Percentiles rank a stretch among this genome's conserved stretches.
These are phyloP conservation scores for Ascochyta clinopodiicola DNA, from an alignment of 2,329 filamentous ascomycete genomes.

Conservation along the genomic window DNA sequence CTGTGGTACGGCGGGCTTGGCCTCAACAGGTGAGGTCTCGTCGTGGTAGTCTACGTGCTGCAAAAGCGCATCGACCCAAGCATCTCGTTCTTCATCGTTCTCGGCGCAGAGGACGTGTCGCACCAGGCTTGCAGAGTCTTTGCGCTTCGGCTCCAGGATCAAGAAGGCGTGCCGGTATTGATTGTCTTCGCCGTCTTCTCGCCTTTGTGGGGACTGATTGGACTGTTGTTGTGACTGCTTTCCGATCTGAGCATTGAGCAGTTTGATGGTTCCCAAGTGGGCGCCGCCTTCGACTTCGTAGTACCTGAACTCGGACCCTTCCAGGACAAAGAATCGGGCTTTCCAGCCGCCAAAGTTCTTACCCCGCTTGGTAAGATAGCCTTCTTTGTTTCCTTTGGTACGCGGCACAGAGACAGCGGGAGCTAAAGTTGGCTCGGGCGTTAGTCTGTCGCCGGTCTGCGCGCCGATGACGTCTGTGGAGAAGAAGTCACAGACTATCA, in stretches of 20 bases:
- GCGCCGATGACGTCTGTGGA: conserved; percentile 70
- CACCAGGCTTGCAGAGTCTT: conserved; percentile 85
- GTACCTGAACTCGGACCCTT: conserved; percentile 79
- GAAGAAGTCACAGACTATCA: conserved; percentile 86
- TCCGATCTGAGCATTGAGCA: conserved; percentile 89
- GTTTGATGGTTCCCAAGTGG: conserved; percentile 91
- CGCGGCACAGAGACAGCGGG: conserved; percentile 50
- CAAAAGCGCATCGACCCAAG: conserved; percentile 89
- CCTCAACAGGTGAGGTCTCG: conserved; percentile 48
- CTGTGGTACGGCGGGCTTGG: conserved; percentile 46
- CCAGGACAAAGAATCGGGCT: conserved; percentile 74
- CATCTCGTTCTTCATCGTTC: conserved; percentile 88
- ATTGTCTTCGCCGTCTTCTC: conserved; percentile 81
- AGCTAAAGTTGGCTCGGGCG: conserved; percentile 60
- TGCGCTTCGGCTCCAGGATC: conserved; percentile 93
- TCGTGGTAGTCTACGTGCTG: conserved; percentile 83
- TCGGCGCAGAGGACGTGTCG: conserved; percentile 96
- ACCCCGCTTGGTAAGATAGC: conserved; percentile 93
- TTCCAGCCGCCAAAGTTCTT: conserved; percentile 99
- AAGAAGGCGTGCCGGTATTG: conserved; percentile 97
- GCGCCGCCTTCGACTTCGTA: conserved; percentile 90
- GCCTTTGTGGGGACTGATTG: conserved; percentile 66
- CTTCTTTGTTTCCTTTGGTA: conserved; percentile 76
- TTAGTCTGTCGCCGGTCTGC: conserved; percentile 61
- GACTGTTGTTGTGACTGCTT: conserved; percentile 76